These are phyloP conservation scores for Taphrina communis DNA, from an alignment of 1,139 yeast species.

Conservation along the genomic window DNA sequence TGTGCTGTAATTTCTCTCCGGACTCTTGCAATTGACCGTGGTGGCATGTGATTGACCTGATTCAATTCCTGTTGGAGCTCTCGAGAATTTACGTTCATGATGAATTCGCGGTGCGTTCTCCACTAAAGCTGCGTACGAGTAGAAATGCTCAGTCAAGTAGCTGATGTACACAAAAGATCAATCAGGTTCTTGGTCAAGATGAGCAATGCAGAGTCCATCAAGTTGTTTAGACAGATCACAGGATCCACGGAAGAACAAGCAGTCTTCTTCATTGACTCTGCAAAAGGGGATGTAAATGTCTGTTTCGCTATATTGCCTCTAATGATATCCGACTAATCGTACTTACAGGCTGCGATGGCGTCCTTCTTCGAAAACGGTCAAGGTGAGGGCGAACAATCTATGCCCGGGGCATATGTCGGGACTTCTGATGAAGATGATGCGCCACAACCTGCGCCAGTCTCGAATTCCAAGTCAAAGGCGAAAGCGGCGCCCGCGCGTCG, in stretches of 20 bases:
- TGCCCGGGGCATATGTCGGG: background rate
- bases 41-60: background rate
- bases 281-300: constrained; percentile 31
- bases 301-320: background rate
- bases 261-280: constrained; percentile 9
- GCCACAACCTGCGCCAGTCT: background rate
- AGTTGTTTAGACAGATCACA: constrained; percentile 9
- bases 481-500: constrained; percentile 11
- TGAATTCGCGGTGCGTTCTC: background rate
- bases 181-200: background rate
- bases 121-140: background rate
- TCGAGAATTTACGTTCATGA: background rate
- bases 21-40: background rate
- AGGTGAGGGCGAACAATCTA: background rate
- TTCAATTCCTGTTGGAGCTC: background rate
- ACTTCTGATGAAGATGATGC: background rate
- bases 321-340: background rate
- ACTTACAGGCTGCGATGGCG: constrained; percentile 16
- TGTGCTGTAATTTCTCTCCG: too few species aligned
- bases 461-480: background rate
- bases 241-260: constrained; percentile 22
- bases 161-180: background rate
- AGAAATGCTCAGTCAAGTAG: background rate
- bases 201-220: constrained; percentile 19
- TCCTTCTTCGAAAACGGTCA: constrained; percentile 7